phyloP scores from a whole-genome alignment of 768 basidiomycete species.

The Macrolepiota albuminosa region DNA sequence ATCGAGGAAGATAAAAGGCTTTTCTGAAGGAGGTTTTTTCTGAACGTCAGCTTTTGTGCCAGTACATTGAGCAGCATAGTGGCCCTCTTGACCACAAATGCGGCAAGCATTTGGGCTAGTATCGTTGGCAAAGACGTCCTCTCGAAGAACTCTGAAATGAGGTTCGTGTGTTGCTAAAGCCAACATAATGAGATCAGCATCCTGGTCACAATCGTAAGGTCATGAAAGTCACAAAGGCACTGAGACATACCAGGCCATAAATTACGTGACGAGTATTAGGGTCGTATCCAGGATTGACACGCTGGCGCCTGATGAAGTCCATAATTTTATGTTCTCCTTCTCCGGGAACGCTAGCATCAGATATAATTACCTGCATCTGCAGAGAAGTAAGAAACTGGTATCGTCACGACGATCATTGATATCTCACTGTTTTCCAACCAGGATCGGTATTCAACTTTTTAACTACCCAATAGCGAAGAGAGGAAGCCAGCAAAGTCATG shows the following conservation, averaged over 20 bases:
- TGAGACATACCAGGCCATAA: constrained; percentile 80
- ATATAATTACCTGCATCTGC: constrained; percentile 93
- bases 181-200: constrained; percentile 99
- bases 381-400: constrained; percentile 3
- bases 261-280: constrained; percentile 96
- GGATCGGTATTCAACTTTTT: constrained; percentile 93
- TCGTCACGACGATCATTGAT: constrained; percentile 19
- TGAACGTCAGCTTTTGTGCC: constrained; percentile 65
- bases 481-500: constrained; percentile 87
- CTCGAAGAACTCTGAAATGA: constrained; percentile 94
- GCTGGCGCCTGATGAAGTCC: constrained; percentile 93
- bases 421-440: constrained; percentile 85
- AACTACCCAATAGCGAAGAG: constrained; percentile 93
- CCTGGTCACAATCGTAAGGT: constrained; percentile 40
- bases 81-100: constrained; percentile 91
- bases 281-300: constrained; percentile 83
- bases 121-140: constrained; percentile 91
- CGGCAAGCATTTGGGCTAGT: constrained; percentile 78
- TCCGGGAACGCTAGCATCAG: constrained; percentile 94
- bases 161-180: constrained; percentile 97
- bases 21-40: constrained; percentile 69
- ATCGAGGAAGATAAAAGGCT: constrained; percentile 99
- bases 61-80: constrained; percentile 93
- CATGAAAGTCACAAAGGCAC: background rate
- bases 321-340: constrained; percentile 99